Conservation (phyloP, 2,329 filamentous ascomycete species). For the Diaporthe longicolla region DNA sequence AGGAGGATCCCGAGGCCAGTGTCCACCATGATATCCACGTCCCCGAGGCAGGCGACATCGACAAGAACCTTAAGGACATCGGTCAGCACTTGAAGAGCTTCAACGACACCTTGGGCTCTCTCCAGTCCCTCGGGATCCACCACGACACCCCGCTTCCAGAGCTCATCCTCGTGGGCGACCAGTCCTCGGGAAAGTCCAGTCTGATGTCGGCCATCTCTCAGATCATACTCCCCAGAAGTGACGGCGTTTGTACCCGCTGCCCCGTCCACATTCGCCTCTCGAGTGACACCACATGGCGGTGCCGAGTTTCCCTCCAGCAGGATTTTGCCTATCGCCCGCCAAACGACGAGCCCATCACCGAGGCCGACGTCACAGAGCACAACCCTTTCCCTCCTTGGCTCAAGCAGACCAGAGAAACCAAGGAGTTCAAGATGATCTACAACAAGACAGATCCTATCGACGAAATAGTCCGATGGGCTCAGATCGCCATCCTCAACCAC, state of each 20-base stretch:
- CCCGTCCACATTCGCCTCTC: conserved; percentile 84
- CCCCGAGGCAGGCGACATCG: conserved; percentile 46
- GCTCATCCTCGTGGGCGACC: conserved; percentile 87
- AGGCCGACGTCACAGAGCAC: conserved; percentile 61
- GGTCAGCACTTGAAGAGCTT: conserved; percentile 75
- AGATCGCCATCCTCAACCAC: conserved; percentile 83
- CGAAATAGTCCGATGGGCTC: conserved; percentile 78
- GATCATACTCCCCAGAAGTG: conserved; percentile 78
- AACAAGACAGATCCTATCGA: conserved; percentile 76
- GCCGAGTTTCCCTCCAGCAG: conserved; percentile 74
- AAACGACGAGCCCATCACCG: conserved; percentile 55
- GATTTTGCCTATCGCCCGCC: conserved; percentile 72
- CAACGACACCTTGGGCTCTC: conserved; percentile 75
- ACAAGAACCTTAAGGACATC: conserved; percentile 65
- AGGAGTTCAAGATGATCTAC: conserved; percentile 74
- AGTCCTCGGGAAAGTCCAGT: conserved; percentile 86
- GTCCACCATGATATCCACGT: conserved; percentile 6
- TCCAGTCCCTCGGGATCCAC: conserved; percentile 81
- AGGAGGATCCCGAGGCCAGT: conserved; percentile 29
- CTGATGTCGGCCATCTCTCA: conserved; percentile 75
- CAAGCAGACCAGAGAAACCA: conserved; percentile 60
- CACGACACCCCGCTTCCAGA: conserved; percentile 80
- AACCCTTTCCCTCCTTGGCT: conserved; percentile 78
- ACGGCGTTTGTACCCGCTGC: conserved; percentile 83
- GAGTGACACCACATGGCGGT: conserved; percentile 73